Evolutionary conservation across 441 rosid genomes (phyloP).

Genomic region (Aquilaria agallochum): DNA sequence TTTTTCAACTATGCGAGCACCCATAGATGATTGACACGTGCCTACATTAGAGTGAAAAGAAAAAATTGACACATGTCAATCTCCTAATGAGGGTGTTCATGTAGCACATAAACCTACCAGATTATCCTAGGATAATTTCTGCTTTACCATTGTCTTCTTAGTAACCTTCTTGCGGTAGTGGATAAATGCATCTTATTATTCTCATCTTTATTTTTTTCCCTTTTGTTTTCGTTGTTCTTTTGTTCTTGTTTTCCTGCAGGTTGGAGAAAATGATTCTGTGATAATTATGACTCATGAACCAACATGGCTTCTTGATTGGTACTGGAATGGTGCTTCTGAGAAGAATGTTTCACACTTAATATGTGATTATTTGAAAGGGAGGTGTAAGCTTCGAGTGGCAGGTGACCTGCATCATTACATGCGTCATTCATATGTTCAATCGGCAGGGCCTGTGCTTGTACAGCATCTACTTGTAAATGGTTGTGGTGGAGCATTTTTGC

Average conservation of each 20-base stretch:
- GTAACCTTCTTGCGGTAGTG: too few relatives aligned
- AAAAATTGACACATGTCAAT: too few relatives aligned
- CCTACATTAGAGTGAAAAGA: too few relatives aligned
- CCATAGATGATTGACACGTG: too few relatives aligned
- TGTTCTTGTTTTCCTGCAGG: constrained; percentile 32
- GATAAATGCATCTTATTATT: too few relatives aligned
- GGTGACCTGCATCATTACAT: constrained; percentile 99
- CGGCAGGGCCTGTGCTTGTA: constrained; percentile 72
- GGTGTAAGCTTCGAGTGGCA: constrained; percentile 95
- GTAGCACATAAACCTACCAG: too few relatives aligned
- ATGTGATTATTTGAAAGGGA: constrained; percentile 77
- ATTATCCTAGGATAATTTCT: too few relatives aligned
- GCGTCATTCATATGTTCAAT: constrained; percentile 86
- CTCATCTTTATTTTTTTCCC: too few relatives aligned
- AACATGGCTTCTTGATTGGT: constrained; percentile 98
- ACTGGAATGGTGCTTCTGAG: constrained; percentile 78
- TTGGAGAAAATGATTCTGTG: constrained; percentile 75
- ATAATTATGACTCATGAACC: constrained; percentile 97
- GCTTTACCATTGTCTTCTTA: too few relatives aligned
- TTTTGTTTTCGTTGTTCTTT: too few relatives aligned
- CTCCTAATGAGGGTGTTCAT: too few relatives aligned
- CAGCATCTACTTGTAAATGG: constrained; percentile 98
- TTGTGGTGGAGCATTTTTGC: constrained; percentile 98
- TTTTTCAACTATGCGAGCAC: too few relatives aligned
- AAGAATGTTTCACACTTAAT: constrained; percentile 84